Conservation (phyloP, 306 rosid species). For the Argentina anserina region DNA sequence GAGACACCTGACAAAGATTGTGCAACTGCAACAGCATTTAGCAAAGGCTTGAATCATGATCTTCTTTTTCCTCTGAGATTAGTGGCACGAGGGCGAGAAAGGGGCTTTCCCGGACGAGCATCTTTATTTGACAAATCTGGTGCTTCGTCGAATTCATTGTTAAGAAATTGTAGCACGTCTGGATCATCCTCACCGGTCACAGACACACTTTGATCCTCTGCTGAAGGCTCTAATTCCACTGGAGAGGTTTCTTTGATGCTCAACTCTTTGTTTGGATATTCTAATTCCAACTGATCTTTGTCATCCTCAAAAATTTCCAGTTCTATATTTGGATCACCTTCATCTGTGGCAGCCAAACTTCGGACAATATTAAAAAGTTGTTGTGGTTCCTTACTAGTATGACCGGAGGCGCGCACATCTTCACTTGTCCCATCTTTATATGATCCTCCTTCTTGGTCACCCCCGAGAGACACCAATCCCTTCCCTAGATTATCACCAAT, state of each 20-base stretch:
- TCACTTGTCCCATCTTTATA: background rate
- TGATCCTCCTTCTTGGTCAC: background rate
- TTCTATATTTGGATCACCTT: background rate
- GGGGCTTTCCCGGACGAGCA: background rate
- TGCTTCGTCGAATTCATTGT: background rate
- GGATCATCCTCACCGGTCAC: background rate
- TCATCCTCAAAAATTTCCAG: background rate
- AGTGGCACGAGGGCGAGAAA: background rate
- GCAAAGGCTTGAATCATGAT: background rate
- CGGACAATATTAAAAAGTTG: background rate
- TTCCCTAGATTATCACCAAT: background rate
- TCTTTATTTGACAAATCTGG: background rate
- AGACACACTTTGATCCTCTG: background rate
- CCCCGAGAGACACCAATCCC: background rate
- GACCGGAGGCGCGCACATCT: background rate
- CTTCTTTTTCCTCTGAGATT: background rate
- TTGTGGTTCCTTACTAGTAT: background rate
- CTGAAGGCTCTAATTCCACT: background rate
- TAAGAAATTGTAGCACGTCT: background rate
- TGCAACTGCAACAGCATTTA: background rate
- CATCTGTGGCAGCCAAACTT: background rate
- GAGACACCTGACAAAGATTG: background rate
- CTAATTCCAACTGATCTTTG: background rate
- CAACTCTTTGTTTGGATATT: background rate
- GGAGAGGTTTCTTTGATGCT: background rate